These are phyloP conservation scores for Capronia coronata DNA, from an alignment of 2,329 filamentous ascomycete species.

Conservation along the genomic window DNA sequence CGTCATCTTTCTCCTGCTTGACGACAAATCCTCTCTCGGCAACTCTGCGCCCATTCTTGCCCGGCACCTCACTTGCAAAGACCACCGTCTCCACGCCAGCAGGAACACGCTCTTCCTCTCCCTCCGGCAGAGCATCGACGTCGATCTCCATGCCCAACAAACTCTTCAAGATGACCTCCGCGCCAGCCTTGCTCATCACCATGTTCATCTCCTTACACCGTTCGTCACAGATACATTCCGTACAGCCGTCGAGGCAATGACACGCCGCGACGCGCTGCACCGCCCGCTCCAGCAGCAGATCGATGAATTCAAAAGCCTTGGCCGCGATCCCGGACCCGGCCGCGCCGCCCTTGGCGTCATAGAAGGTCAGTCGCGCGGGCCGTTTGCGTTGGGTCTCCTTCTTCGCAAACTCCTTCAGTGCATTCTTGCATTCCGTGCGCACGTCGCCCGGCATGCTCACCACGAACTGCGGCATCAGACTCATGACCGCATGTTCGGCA, in stretches of 20 bases:
- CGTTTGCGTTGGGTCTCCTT: slow-evolving; percentile 58
- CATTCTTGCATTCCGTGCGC: slow-evolving; percentile 86
- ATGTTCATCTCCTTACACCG: slow-evolving; percentile 78
- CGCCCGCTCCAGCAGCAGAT: slow-evolving; percentile 68
- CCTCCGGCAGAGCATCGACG: slow-evolving; percentile 77
- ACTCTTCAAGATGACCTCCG: slow-evolving; percentile 70
- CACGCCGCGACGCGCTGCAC: slow-evolving; percentile 70
- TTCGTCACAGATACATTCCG: slow-evolving; percentile 84
- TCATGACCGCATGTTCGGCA: slow-evolving; percentile 84
- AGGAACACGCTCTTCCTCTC: slow-evolving; percentile 61
- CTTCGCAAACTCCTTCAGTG: slow-evolving; percentile 77
- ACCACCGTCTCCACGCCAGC: slow-evolving; percentile 77
- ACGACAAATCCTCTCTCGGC: slow-evolving; percentile 28
- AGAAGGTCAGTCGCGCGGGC: slow-evolving; percentile 84
- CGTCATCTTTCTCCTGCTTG: slow-evolving; percentile 25
- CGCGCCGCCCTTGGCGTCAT: slow-evolving; percentile 85
- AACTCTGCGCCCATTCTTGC: slow-evolving; percentile 29
- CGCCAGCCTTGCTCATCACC: slow-evolving; percentile 89
- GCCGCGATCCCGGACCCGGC: slow-evolving; percentile 78
- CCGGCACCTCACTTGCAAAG: slow-evolving; percentile 59
- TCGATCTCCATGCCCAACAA: slow-evolving; percentile 72
- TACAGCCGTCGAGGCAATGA: slow-evolving; percentile 69
- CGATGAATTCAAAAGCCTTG: slow-evolving; percentile 90
- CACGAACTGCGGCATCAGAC: slow-evolving; percentile 82
- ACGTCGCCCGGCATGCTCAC: slow-evolving; percentile 86